phyloP scores from a whole-genome alignment of 208 protist species.

The Wallacemonas collosoma region DNA sequence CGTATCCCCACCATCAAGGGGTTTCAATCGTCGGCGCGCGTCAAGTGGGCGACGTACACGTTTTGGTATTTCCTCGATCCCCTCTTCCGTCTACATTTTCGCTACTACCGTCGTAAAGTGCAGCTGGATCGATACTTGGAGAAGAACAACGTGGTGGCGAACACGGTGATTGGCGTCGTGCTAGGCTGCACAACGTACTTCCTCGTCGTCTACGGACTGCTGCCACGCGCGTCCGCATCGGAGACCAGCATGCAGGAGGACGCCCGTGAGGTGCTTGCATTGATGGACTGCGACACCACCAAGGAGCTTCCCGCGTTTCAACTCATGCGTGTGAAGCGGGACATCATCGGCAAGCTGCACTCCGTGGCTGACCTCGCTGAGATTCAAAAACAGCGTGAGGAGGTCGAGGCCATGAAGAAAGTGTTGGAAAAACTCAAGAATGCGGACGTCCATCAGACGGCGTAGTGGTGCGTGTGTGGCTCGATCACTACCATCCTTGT shows the following conservation, averaged over 20 bases:
- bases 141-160: slow-evolving; percentile 59
- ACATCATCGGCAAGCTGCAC: slow-evolving; percentile 76
- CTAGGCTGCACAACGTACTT: slow-evolving; percentile 75
- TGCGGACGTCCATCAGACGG: slow-evolving; percentile 9
- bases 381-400: slow-evolving; percentile 60
- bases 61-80: slow-evolving; percentile 84
- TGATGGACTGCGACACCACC: slow-evolving; percentile 64
- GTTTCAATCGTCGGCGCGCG: slow-evolving; percentile 45
- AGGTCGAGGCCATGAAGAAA: slow-evolving; percentile 51
- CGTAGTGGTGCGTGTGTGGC: not conserved
- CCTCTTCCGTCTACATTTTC: slow-evolving; percentile 61
- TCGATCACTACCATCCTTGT: not conserved
- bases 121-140: slow-evolving; percentile 77
- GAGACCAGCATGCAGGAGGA: slow-evolving; percentile 63
- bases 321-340: slow-evolving; percentile 70
- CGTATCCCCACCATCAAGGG: slow-evolving; percentile 43
- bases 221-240: slow-evolving; percentile 35
- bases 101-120: slow-evolving; percentile 73
- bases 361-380: slow-evolving; percentile 65
- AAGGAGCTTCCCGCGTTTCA: slow-evolving; percentile 77
- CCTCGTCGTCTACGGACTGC: slow-evolving; percentile 28
- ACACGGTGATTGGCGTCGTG: slow-evolving; percentile 58
- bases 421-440: slow-evolving; percentile 25
- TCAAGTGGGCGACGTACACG: slow-evolving; percentile 80
- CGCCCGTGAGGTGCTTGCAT: slow-evolving; percentile 50